Percentiles rank a stretch among this genome's conserved stretches.
These are phyloP conservation scores for Fusarium tanahbumbuense DNA, from an alignment of 2,329 filamentous ascomycete genomes.

Conservation along the genomic window DNA sequence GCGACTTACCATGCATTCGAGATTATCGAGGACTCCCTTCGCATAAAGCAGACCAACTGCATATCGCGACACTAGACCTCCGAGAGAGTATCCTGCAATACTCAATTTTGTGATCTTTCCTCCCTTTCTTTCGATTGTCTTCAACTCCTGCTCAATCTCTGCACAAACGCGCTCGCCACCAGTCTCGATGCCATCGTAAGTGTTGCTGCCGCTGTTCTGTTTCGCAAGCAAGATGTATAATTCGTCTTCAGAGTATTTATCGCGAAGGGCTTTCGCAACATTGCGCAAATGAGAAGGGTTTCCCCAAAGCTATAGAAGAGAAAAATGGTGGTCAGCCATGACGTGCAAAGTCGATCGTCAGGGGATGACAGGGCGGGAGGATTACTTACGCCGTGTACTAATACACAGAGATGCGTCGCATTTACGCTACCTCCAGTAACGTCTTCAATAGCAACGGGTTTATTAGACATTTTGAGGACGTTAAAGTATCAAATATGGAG, in stretches of 20 bases:
- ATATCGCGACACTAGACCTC: conserved; percentile 87
- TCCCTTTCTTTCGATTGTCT: conserved; percentile 68
- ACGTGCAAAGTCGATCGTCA: conserved; percentile 22
- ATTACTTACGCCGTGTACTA: conserved; percentile 77
- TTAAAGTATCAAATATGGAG: conserved; percentile 1
- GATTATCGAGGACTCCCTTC: conserved; percentile 80
- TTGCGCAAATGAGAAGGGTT: conserved; percentile 79
- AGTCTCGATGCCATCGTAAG: conserved; percentile 76
- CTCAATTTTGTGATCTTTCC: conserved; percentile 84
- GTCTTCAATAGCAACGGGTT: conserved; percentile 31
- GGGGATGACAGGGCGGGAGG: conserved; percentile 20
- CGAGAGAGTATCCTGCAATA: conserved; percentile 89
- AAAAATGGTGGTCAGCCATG: conserved; percentile 40
- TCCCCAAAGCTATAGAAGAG: conserved; percentile 73
- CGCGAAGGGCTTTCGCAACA: conserved; percentile 73
- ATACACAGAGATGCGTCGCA: conserved; percentile 78
- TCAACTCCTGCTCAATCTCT: conserved; percentile 74
- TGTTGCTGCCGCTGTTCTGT: conserved; percentile 78
- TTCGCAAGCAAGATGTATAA: conserved; percentile 78
- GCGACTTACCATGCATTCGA: conserved; percentile 76
- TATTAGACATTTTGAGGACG: conserved; percentile 32
- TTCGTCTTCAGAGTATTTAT: conserved; percentile 68
- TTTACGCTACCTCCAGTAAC: conserved; percentile 63
- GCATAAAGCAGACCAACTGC: conserved; percentile 85
- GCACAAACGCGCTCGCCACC: conserved; percentile 74